Base-by-base conservation (phyloP, 192 early-diverging fungal genomes). In the Gamsiella multidivaricata region DNA sequence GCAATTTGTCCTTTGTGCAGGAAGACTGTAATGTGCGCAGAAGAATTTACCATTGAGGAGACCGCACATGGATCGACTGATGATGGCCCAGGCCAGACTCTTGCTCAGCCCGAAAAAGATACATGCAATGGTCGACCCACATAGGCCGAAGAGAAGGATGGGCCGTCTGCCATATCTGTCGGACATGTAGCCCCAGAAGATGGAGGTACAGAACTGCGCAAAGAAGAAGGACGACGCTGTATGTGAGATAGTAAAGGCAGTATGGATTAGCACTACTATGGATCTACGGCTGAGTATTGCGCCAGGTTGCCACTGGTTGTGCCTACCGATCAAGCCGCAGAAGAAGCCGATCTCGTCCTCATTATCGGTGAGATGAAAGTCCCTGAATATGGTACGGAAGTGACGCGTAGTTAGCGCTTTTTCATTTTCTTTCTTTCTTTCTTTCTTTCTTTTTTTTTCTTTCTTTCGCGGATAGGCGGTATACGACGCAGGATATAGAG, bases 291-390 rank as follows among this genome's bases (percentile, higher is more conserved):
- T n/a, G n/a, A n/a, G n/a, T n/a, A n/a, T n/a, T n/a, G n/a, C n/a
- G n/a, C n/a, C n/a, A n/a, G n/a, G n/a, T n/a, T n/a, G n/a, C n/a
- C n/a, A n/a, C n/a, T n/a, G n/a, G n/a, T n/a, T n/a, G n/a, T n/a
- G n/a, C n/a, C n/a, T 87, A 81, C 81, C 74, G 23, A 92, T 88
- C 63, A 88, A 81, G 22, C 93, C 93, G 43, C 89, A 91, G 76
- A 94, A 97, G 72, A 87, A 91, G 9, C 93, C 95, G 57, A 96
- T 87, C 29, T 92, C 88, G 36, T 93, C 90, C 56, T 94, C 89
- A 59, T 88, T 84, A 22, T 88, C 86, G 17, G 88, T 87, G 1
- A 92, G 76, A 55, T 88, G 75, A 61, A 94, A 95, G 60, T 91
- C 93, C 6, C 82, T 83, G 8, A 87, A 62, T 61, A 66, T 69